Evolutionary conservation across 148 eudicot species (phyloP), one percentile per base, ranked within the genome.

Genomic region (Dysphania ambrosioides): DNA sequence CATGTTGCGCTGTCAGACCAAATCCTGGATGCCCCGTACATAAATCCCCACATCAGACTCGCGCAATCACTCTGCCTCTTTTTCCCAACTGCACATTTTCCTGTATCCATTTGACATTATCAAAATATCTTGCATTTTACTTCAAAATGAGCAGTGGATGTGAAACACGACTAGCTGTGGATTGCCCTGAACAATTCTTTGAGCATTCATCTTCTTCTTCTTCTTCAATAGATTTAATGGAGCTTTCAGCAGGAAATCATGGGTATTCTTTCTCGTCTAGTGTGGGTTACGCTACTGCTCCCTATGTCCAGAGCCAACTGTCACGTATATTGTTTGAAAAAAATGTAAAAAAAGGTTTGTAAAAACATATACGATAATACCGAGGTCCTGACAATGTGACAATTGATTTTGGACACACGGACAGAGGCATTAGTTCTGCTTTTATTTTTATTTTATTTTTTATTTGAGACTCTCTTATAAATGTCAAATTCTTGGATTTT

Each of bases 251-350:
- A 32, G 56, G 40, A 38, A 75, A 55, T 75, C 56, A 79, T 75
- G 82, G 79, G 82, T 80, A 80, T 51, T n/a, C n/a, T n/a, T 41
- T 73, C 24, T 32, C 71, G 29, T 57, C 7, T 57, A n/a, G n/a
- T n/a, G n/a, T n/a, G n/a, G n/a, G n/a, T n/a, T n/a, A n/a, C n/a
- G n/a, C n/a, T n/a, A n/a, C n/a, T n/a, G n/a, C n/a, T n/a, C n/a
- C n/a, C n/a, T n/a, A n/a, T n/a, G n/a, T n/a, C n/a, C n/a, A n/a
- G n/a, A n/a, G n/a, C n/a, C n/a, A n/a, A n/a, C n/a, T n/a, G 15
- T n/a, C 15, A 9, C 26, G 18, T 10, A 26, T 27, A 1, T 26
- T 24, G 27, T 59, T 27, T 59, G n/a, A n/a, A n/a, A n/a, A n/a
- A n/a, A n/a, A n/a, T n/a, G n/a, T n/a, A n/a, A n/a, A n/a, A n/a